These are phyloP conservation scores for Croton laevigatus DNA, from an alignment of 441 rosid genomes.

Conservation along the genomic window DNA sequence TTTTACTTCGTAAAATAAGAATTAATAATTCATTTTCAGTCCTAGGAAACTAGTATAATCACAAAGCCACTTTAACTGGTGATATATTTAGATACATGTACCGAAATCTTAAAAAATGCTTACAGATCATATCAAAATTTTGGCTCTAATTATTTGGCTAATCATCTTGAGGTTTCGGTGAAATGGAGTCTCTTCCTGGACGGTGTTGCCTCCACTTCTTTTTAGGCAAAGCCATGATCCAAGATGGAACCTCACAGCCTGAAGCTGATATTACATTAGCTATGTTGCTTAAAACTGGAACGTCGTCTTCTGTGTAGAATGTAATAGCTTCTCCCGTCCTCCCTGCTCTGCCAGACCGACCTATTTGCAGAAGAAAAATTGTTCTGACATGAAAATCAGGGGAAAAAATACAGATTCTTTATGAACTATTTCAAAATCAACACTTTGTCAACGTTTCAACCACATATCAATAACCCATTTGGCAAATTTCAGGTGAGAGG, in stretches of 20 bases:
- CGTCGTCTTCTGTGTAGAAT: slow-evolving; percentile 75
- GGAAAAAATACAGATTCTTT: not conserved
- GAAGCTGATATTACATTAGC: slow-evolving; percentile 78
- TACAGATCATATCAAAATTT: not conserved
- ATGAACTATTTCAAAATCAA: not conserved
- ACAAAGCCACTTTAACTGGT: no score
- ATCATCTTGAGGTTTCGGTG: slow-evolving; percentile 51
- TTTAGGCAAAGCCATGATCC: slow-evolving; percentile 68
- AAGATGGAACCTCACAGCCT: slow-evolving; percentile 87
- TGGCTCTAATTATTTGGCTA: slow-evolving; percentile 18
- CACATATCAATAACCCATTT: not conserved
- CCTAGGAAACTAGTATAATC: no score
- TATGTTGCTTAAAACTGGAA: slow-evolving; percentile 70
- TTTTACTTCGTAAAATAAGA: no score
- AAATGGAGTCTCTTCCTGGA: slow-evolving; percentile 69
- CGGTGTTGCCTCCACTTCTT: slow-evolving; percentile 80
- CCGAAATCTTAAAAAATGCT: no score
- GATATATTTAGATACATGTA: no score
- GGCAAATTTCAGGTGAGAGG: not conserved
- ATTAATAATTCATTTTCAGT: no score
- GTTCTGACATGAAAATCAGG: slow-evolving; percentile 4
- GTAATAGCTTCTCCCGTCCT: slow-evolving; percentile 88
- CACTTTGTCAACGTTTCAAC: not conserved
- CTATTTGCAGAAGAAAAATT: slow-evolving; percentile 31
- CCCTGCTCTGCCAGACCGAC: slow-evolving; percentile 94